Base-by-base conservation (phyloP, 768 basidiomycete species). In the Cyclocybe cylindracea region DNA sequence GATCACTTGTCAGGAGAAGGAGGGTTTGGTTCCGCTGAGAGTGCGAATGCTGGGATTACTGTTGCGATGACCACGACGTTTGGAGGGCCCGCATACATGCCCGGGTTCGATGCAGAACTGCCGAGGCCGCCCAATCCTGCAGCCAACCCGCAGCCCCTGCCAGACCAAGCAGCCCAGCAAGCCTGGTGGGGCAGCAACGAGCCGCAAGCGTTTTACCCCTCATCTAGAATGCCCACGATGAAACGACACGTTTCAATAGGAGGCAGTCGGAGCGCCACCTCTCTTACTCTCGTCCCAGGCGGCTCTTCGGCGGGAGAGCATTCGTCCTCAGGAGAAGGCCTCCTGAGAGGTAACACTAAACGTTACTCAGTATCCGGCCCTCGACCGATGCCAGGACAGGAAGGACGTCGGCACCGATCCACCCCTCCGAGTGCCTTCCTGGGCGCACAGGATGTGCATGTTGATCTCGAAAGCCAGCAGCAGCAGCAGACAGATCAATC, bases 11-110 rank as follows among this genome's bases (percentile, higher is more conserved):
- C 43, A 8, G 51, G 37, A 5, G 54, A 48, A 42, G 58, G 51
- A 34, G 61, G 54, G 18, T 41, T 53, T 9, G 51, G 60, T 8
- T 66, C 61, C 48, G 58, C 59, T 10, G 68, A 69, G 42, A 64
- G 64, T 42, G 58, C 51, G 5, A n/a, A 34, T n/a, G 32, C 49
- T 33, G 45, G 45, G n/a, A 47, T 54, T 38, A 39, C 50, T 10
- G 24, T 38, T 1, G 47, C 54, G 4, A 51, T 56, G 18, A 55
- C 33, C 45, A 48, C 60, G 5, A 50, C 60, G 10, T 60, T 66
- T 40, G 61, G 63, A 36, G 61, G 64, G 1, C 62, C 64, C 37
- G 53, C 60, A 10, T 53, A 60, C 35, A 53, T 64, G 34, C 43
- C 63, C 14, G 50, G 53, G 1, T 18, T 55, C n/a, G 51, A 31